These are phyloP conservation scores for Piloderma croceum DNA, from an alignment of 768 basidiomycete species.

Conservation along the genomic window DNA sequence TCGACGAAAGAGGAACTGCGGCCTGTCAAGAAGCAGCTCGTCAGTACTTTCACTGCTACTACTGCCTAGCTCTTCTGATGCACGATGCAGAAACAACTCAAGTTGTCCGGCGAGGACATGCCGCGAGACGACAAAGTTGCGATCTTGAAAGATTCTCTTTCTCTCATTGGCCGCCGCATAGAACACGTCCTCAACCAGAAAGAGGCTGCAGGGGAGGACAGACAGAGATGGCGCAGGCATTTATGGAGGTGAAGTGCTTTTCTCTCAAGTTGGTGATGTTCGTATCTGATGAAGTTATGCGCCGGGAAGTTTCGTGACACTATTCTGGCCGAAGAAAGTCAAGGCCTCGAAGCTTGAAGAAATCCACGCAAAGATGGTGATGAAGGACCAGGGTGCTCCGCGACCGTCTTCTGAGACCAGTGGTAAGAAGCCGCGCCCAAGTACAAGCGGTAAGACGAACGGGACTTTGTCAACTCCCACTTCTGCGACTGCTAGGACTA, in stretches of 20 bases:
- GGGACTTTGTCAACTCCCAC: too few relatives aligned
- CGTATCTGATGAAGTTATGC: neutral
- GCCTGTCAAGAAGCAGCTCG: constrained; percentile 94
- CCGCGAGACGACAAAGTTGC: constrained; percentile 94
- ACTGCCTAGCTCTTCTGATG: constrained; percentile 3
- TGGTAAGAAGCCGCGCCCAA: constrained; percentile 57
- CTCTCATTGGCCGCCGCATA: constrained; percentile 89
- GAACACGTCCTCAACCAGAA: constrained; percentile 76
- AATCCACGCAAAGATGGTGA: constrained; percentile 94
- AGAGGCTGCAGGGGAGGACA: constrained; percentile 73
- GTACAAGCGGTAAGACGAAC: constrained; percentile 45
- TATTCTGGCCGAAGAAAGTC: constrained; percentile 98
- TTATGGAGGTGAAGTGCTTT: constrained; percentile 82
- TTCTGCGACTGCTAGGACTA: too few relatives aligned
- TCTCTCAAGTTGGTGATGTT: neutral
- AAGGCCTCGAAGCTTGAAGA: constrained; percentile 90
- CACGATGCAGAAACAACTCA: constrained; percentile 77
- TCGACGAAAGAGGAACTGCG: constrained; percentile 91
- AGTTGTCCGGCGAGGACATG: constrained; percentile 88
- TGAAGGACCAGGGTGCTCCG: constrained; percentile 67
- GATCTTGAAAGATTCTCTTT: constrained; percentile 91
- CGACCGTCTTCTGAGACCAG: constrained; percentile 46
- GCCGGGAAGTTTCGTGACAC: constrained; percentile 72
- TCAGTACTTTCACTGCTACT: constrained; percentile 30
- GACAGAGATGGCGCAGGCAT: constrained; percentile 85